A percentile compares a stretch with the other conserved stretches of the same genome.
Evolutionary conservation across 2,329 filamentous ascomycete species (phyloP).

Genomic region (Epichloe gansuensis): DNA sequence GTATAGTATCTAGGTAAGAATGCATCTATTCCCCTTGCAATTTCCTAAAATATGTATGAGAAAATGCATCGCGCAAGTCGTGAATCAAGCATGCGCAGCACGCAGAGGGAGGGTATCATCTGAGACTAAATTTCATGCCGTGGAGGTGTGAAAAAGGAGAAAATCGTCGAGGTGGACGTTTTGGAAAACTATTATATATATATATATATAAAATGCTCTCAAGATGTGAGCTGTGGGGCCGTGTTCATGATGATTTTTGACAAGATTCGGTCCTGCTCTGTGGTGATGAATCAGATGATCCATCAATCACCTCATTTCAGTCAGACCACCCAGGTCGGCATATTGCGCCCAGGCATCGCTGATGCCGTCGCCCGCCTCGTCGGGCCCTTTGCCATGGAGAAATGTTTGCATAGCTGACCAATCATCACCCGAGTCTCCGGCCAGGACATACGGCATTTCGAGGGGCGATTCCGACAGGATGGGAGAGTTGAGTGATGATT

Average conservation of each 20-base stretch:
- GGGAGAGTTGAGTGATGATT: conserved; percentile 15
- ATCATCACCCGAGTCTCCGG: conserved; percentile 22
- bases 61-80: not conserved
- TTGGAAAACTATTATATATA: not conserved
- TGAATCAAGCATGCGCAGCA: not conserved
- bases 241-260: not conserved
- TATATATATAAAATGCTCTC: not conserved
- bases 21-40: not conserved
- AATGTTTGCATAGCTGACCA: conserved; percentile 27
- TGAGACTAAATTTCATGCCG: not conserved
- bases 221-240: no score
- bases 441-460: conserved; percentile 13
- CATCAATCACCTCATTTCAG: conserved; percentile 23
- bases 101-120: not conserved
- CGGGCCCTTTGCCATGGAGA: conserved; percentile 15
- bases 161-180: no score
- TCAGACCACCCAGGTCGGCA: conserved; percentile 33
- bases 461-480: conserved; percentile 10
- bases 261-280: not conserved
- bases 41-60: not conserved
- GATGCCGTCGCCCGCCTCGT: conserved; percentile 11
- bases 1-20: not conserved
- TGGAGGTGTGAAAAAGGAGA: no score
- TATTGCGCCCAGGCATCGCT: conserved; percentile 34
- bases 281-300: not conserved